A percentile compares a stretch with the other conserved stretches of the same genome.
Evolutionary conservation across 202 grass and related monocot species (phyloP).

Genomic region (Tripidium arundinaceum): DNA sequence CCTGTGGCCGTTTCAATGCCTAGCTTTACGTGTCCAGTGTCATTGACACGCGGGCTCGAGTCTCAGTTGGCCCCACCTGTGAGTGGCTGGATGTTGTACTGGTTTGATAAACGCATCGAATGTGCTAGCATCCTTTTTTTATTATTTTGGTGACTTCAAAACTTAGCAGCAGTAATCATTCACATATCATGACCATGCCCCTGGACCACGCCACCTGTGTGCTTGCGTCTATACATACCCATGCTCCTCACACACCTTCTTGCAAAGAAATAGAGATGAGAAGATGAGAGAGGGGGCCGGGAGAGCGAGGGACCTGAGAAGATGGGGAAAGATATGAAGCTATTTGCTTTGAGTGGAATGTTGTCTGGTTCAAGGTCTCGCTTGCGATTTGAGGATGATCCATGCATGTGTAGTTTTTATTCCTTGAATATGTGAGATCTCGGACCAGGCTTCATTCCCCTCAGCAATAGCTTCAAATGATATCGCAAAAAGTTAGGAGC

Average conservation of each 20-base stretch:
- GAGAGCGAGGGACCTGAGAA: not conserved
- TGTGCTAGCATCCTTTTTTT: not conserved
- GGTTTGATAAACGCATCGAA: not conserved
- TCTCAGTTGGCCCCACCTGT: not conserved
- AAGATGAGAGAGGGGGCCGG: not conserved
- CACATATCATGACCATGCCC: conserved; percentile 63
- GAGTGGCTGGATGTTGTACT: not conserved
- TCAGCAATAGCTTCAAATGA: conserved; percentile 64
- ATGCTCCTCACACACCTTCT: conserved; percentile 24
- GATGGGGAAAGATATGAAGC: conserved; percentile 46
- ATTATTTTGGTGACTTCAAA: conserved; percentile 34
- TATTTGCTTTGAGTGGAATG: conserved; percentile 91
- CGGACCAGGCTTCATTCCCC: conserved; percentile 99
- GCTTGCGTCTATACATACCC: conserved; percentile 62
- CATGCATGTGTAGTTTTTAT: not conserved
- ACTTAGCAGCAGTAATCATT: conserved; percentile 61
- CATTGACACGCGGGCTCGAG: not conserved
- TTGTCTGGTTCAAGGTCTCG: conserved; percentile 91
- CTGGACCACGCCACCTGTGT: conserved; percentile 27
- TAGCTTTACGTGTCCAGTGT: not conserved
- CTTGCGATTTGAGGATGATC: conserved; percentile 27
- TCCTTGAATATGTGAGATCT: conserved; percentile 35
- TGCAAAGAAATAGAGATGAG: conserved; percentile 26
- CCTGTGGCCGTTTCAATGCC: not conserved
- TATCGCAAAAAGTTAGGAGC: not conserved